Percentiles rank a stretch among this genome's conserved stretches.
Conservation (phyloP, 352 stramenopile genomes). For the Globisporangium orthogonon region DNA sequence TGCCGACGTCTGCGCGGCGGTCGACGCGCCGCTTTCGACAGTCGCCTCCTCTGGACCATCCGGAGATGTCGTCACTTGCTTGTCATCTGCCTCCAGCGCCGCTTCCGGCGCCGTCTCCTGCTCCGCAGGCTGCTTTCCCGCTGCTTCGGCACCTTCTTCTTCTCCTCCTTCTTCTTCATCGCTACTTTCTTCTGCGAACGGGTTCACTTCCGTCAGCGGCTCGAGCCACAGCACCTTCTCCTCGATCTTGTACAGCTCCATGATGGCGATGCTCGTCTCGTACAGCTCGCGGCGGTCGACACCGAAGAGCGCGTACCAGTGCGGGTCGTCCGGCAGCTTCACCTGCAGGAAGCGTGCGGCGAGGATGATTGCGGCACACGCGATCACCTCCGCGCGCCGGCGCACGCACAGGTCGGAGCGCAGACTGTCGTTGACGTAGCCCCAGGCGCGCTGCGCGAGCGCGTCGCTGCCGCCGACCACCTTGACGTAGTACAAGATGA, state of each 20-base stretch:
- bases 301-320: constrained; percentile 68
- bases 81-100: not conserved
- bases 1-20: not conserved
- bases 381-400: constrained; percentile 77
- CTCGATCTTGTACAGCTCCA: constrained; percentile 51
- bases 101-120: no score
- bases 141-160: not conserved
- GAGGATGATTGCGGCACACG: constrained; percentile 88
- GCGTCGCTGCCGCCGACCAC: constrained; percentile 63
- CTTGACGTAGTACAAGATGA: constrained; percentile 91
- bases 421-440: constrained; percentile 89
- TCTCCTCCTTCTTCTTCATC: constrained; percentile 7
- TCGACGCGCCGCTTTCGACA: no score
- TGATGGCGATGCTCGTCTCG: constrained; percentile 41
- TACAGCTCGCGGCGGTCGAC: constrained; percentile 48
- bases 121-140: no score
- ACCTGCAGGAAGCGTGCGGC: constrained; percentile 54
- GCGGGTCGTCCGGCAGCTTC: constrained; percentile 42
- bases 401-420: constrained; percentile 81
- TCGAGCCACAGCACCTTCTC: constrained; percentile 59
- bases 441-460: constrained; percentile 83
- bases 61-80: not conserved
- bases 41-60: constrained; percentile 1
- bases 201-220: constrained; percentile 59
- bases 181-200: constrained; percentile 50